phyloP scores from a whole-genome alignment of 768 basidiomycete species.

The Boletales sp. region DNA sequence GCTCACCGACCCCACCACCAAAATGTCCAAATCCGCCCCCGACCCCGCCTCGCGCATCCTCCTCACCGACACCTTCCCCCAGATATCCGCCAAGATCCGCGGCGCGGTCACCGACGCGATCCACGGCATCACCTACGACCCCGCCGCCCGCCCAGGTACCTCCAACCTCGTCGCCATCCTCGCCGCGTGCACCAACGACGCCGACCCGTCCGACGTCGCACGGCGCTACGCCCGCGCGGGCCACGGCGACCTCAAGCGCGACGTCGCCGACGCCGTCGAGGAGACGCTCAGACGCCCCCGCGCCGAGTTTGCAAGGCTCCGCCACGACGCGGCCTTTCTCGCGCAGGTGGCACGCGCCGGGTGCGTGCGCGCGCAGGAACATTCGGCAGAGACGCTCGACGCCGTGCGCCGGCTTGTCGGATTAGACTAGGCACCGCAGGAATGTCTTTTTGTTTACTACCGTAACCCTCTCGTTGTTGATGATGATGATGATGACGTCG shows the following conservation, averaged over 20 bases:
- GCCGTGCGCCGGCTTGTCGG: no score
- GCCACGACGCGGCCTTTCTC: conserved; percentile 58
- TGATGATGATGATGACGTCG: no score
- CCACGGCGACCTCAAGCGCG: conserved; percentile 67
- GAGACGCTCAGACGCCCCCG: conserved; percentile 64
- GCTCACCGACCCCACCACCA: conserved; percentile 76
- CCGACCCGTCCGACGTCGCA: conserved; percentile 44
- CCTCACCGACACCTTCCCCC: conserved; percentile 64
- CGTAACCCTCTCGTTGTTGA: no score
- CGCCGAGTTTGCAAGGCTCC: conserved; percentile 62
- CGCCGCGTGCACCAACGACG: conserved; percentile 60
- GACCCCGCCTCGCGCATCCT: conserved; percentile 79
- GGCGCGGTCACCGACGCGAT: conserved; percentile 84
- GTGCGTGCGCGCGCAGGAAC: no score
- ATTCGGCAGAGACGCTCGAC: no score
- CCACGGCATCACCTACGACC: conserved; percentile 75
- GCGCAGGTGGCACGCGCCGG: no score
- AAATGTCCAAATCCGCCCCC: conserved; percentile 95
- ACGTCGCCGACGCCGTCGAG: conserved; percentile 72
- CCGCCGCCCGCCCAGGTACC: conserved; percentile 72
- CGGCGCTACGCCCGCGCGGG: conserved; percentile 50
- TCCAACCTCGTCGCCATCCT: conserved; percentile 81
- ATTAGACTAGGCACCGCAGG: no score
- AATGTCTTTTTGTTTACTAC: no score
- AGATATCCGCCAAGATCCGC: conserved; percentile 70